phyloP scores from a whole-genome alignment of 2,329 filamentous ascomycete genomes.

The Falciphora oryzae region DNA sequence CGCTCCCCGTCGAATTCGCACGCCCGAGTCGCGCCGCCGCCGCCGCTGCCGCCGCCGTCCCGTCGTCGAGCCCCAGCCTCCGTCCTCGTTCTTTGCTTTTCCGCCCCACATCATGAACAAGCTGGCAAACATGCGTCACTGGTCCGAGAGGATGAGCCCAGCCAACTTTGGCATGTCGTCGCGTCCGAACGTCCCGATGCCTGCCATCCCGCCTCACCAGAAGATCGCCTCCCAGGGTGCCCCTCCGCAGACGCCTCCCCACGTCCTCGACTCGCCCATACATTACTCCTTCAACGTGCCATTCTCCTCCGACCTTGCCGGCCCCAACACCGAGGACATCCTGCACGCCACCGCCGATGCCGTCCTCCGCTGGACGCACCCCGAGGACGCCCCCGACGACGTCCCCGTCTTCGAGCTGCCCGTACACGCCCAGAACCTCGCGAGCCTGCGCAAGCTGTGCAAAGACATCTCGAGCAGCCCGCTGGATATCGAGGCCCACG shows the following conservation, averaged over 20 bases:
- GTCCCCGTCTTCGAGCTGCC: conserved; percentile 83
- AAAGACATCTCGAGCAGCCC: conserved; percentile 68
- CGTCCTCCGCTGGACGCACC: conserved; percentile 88
- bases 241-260: conserved; percentile 59
- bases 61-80: conserved; percentile 9
- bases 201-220: conserved; percentile 49
- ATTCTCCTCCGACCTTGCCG: conserved; percentile 85
- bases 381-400: conserved; percentile 77
- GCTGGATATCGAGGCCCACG: conserved; percentile 73
- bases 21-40: neutral
- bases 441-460: conserved; percentile 73
- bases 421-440: conserved; percentile 84
- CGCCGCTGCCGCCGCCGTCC: conserved; percentile 12
- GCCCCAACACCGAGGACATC: conserved; percentile 90
- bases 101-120: conserved; percentile 55
- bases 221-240: conserved; percentile 47
- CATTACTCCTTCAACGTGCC: conserved; percentile 97
- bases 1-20: conserved; percentile 2
- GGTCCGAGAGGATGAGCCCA: conserved; percentile 64
- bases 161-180: conserved; percentile 57
- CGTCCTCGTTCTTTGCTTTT: conserved; percentile 7
- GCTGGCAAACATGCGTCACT: conserved; percentile 64
- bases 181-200: conserved; percentile 50
- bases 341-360: conserved; percentile 86
- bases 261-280: conserved; percentile 69